phyloP scores from a whole-genome alignment of 2,329 filamentous ascomycete species.

The Phaeosphaeriaceae sp. region DNA sequence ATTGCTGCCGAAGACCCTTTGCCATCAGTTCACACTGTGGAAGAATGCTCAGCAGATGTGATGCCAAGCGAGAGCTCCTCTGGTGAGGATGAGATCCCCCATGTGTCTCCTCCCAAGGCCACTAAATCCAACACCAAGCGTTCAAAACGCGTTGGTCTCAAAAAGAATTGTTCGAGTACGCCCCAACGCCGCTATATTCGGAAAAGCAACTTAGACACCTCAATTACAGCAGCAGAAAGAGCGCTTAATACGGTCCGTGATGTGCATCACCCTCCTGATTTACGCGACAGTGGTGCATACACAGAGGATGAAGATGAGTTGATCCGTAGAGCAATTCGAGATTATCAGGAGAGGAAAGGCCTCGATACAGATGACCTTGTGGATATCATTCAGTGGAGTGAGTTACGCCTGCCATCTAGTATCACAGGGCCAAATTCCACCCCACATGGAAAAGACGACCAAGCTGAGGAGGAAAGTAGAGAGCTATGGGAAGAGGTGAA shows the following conservation, averaged over 20 bases:
- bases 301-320: conserved; percentile 31
- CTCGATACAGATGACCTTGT: conserved; percentile 24
- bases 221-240: conserved; percentile 18
- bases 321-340: conserved; percentile 27
- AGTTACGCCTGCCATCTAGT: too few species aligned
- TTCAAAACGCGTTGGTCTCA: background rate
- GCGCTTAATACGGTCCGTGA: conserved; percentile 15
- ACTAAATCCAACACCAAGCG: background rate
- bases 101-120: background rate
- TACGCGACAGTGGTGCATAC: conserved; percentile 22
- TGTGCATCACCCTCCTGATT: conserved; percentile 20
- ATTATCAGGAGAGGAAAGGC: conserved; percentile 25
- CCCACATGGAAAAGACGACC: conserved; percentile 1
- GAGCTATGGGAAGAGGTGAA: conserved; percentile 44
- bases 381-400: conserved; percentile 27
- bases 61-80: background rate
- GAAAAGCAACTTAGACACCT: background rate
- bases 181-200: background rate
- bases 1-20: too few species aligned
- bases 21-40: too few species aligned
- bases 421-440: too few species aligned
- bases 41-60: too few species aligned
- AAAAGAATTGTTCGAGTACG: background rate
- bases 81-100: background rate
- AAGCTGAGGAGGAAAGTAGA: conserved; percentile 14